These are phyloP conservation scores for Pezicula carpinea DNA, from an alignment of 2,329 filamentous ascomycete species.

Conservation along the genomic window DNA sequence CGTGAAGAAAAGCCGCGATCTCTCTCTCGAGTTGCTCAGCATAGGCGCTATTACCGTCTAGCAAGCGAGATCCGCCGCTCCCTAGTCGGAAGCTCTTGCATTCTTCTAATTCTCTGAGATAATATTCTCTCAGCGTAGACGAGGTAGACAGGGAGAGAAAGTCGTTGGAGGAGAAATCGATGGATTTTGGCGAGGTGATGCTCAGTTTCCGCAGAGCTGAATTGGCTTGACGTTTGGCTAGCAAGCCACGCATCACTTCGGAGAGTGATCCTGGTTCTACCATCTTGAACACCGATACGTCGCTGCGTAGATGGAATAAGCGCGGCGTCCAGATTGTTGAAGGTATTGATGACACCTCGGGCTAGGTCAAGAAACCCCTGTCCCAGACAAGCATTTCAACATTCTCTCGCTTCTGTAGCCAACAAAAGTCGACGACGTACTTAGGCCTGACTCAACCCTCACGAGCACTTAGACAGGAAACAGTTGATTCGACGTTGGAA, in stretches of 20 bases:
- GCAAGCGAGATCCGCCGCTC: constrained; percentile 48
- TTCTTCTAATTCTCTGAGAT: constrained; percentile 38
- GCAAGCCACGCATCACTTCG: neutral
- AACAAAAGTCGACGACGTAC: too few species aligned
- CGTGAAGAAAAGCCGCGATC: constrained; percentile 44
- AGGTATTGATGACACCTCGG: too few species aligned
- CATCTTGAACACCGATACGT: neutral
- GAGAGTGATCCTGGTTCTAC: neutral
- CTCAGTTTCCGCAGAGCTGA: constrained; percentile 39
- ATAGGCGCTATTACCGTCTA: constrained; percentile 45
- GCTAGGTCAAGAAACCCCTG: too few species aligned
- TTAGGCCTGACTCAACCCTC: too few species aligned
- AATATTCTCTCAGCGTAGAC: constrained; percentile 54
- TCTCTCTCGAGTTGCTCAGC: constrained; percentile 41
- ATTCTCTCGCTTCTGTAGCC: too few species aligned
- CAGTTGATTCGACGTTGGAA: too few species aligned
- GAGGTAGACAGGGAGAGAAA: constrained; percentile 70
- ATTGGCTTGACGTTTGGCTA: constrained; percentile 12
- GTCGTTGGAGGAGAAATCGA: constrained; percentile 75
- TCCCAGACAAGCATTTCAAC: too few species aligned
- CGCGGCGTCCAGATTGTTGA: too few species aligned
- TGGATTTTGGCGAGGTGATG: constrained; percentile 59
- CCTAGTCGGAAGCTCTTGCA: constrained; percentile 32
- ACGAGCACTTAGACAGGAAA: too few species aligned
- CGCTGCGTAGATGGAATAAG: too few species aligned